Base-by-base conservation (phyloP, 2,329 filamentous ascomycete genomes). In the Trichoderma pleuroti region DNA sequence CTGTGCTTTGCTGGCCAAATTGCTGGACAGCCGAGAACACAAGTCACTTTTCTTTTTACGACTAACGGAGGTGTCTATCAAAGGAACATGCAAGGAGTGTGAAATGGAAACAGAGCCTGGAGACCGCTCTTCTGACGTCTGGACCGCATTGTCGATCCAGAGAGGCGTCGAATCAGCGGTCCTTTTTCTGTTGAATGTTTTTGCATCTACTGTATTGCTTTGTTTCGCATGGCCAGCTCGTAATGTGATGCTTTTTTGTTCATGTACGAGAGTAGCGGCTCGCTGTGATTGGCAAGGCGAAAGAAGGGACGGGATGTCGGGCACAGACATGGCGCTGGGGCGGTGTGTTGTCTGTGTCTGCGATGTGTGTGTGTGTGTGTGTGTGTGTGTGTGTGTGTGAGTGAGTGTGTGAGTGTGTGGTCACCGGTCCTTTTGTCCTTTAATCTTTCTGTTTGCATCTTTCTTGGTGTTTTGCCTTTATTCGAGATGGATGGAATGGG, bases 111-210 rank as follows among this genome's bases (percentile, higher is more conserved):
- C 10, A 49, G n/a, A 52, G 46, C 24, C n/a, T 39, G 32, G 63
- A 36, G 63, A 66, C 63, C 63, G 63, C 63, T 56, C 32, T 56
- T 66, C 63, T 66, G 63, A 66, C 63, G 63, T 66, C 63, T 30
- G 46, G 32, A 21, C 14, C 46, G 30, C 30, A 42, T 14, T 66
- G 63, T 66, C 63, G 63, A 66, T 56, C 63, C 12, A 30, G 42
- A 42, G 28, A 28, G 52, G 28, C 56, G 56, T 59, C 56, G 10
- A 59, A 36, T 60, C 46, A 54, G 30, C 62, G 62, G 42, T 42
- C 42, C 62, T 36, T 65, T 30, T 18, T 18, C 18, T 2, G 7
- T 52, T 64, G 26, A 42, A n/a, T n/a, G 16, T 5, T 11, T 65
- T 24, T 21, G 30, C 21, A 11, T 54, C 18, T 7, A 52, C 42